Evolutionary conservation across 768 basidiomycete genomes (phyloP), one percentile per base, ranked within the genome.

Genomic region (Termitomyces sp.): DNA sequence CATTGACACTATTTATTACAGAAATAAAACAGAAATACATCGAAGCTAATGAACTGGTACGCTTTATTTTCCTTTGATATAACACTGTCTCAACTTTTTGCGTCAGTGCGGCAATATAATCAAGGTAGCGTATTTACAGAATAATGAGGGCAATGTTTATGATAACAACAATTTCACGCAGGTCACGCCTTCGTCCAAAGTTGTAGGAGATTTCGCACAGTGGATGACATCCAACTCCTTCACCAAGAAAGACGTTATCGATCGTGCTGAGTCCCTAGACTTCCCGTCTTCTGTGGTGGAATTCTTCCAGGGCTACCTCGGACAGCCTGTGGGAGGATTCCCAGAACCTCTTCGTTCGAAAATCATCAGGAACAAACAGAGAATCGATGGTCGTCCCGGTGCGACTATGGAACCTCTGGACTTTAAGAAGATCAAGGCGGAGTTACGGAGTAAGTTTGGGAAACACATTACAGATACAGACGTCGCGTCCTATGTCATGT

Each of bases 301-400:
- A 68, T 99, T 97, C 82, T 98, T 98, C 93, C 95, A 98, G 71
- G 97, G 97, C 18, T 96, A 94, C 75, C 90, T 99, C 61, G 96
- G 97, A 33, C 94, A 98, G 69, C 97, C 97, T 56, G 89, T 92
- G 68, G 97, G 94, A 69, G 96, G 97, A 49, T 98, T 98, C 90
- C 97, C 97, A 57, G 97, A 99, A 71, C 94, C 96, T 42, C 76
- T 99, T 61, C 92, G 97, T 62, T 82, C 86, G 62, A 83, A 86
- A 63, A 83, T 99, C 68, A 99, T 98, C 70, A 86, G 97, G 66
- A 86, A 94, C 73, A 95, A 94, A 73, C 86, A 88, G 46, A 85
- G 92, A 72, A 96, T 98, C 68, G 93, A 98, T 66, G 90, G 84
- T 46, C 90, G 97, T 60, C 97, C 97, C 24, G 97, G 97, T 61